Evolutionary conservation across 1,284 basidiomycete species (phyloP), one percentile per base, ranked within the genome.

Genomic region (Mixia osmundae): DNA sequence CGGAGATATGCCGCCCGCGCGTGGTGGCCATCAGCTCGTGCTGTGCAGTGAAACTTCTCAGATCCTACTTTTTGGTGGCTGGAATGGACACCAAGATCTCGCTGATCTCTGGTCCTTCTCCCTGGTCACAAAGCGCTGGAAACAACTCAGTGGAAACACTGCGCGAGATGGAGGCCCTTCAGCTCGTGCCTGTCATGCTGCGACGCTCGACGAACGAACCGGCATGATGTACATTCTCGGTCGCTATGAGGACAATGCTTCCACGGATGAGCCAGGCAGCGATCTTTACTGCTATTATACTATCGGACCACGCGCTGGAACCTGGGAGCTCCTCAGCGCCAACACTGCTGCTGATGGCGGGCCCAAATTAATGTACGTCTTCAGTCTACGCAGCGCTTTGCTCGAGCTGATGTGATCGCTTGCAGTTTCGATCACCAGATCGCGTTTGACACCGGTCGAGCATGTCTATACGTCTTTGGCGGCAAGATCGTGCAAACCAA

Each of bases 221-320:
- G 55, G 56, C 16, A 53, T 52, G 46, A 51, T 57, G 33, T 57
- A 57, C 38, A 37, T 57, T 7, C 46, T 57, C 14, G 56, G 56
- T 19, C 44, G 50, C 25, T 54, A 30, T 3, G 7, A 20, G 20
- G 23, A 19, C 27, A 28, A 16, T 24, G 33, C n/a, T 11, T 26
- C 5, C 22, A 24, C 4, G 6, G n/a, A 30, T 18, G 33, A 25
- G 5, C 20, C 14, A 11, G 24, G 15, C 10, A 25, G 25, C 32
- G 54, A 56, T 33, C 54, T 57, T 20, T 57, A 51, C 52, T 43
- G 51, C 12, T 55, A 53, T 47, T 53, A 51, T 20, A 54, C 55
- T 7, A 43, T 30, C 2, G 49, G 47, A 4, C 32, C 38, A 2
- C 33, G 44, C 2, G 38, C 40, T 7, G 54, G 55, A 24, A 33